phyloP scores from a whole-genome alignment of 306 rosid genomes.

The Citrullus colocynthis region DNA sequence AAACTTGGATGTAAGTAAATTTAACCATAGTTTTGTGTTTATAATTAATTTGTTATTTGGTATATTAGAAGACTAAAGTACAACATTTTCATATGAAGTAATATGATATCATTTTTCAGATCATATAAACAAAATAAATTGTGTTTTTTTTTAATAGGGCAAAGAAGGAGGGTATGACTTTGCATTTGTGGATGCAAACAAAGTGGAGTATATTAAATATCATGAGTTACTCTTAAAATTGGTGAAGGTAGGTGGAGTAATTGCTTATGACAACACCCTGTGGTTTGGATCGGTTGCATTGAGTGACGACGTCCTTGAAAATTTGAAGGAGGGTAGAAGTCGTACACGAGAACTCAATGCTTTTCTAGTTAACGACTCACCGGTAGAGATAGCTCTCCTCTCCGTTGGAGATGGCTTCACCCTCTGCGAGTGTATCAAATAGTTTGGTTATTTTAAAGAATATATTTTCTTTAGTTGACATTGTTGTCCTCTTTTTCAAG shows the following conservation, averaged over 20 bases:
- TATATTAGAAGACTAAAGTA: too few relatives aligned
- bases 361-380: not conserved
- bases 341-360: not conserved
- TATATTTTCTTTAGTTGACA: too few relatives aligned
- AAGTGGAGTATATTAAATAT: slow-evolving; percentile 22
- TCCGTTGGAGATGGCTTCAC: not conserved
- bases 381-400: not conserved
- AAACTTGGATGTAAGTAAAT: too few relatives aligned
- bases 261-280: slow-evolving; percentile 44
- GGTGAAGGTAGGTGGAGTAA: slow-evolving; percentile 40
- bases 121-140: too few relatives aligned
- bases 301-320: not conserved
- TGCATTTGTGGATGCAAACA: slow-evolving; percentile 46
- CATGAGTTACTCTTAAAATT: slow-evolving; percentile 36
- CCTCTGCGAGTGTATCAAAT: not conserved
- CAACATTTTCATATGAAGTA: too few relatives aligned
- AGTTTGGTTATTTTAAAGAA: not conserved
- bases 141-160: not conserved
- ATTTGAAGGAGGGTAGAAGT: not conserved
- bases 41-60: too few relatives aligned
- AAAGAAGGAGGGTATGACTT: slow-evolving; percentile 39
- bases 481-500: too few relatives aligned
- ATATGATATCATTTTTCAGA: too few relatives aligned
- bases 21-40: too few relatives aligned
- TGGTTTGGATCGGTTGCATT: slow-evolving; percentile 40